Base-by-base conservation (phyloP, 2,329 filamentous ascomycete genomes). In the Neofusicoccum umdonicola region DNA sequence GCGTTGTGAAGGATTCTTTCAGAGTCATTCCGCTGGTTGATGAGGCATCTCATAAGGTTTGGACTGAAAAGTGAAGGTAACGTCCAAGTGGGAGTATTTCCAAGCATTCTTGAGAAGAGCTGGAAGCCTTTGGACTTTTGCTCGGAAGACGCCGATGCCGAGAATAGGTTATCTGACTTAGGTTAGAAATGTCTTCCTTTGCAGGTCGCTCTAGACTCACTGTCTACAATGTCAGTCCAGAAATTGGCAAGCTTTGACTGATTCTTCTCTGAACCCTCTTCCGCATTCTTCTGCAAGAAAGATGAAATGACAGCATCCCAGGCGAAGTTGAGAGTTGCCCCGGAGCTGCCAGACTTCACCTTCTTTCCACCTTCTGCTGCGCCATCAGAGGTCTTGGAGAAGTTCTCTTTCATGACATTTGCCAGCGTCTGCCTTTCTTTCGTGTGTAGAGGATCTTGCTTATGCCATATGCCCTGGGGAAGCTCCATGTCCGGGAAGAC, bases 71-170 rank as follows among this genome's bases (percentile, higher is more conserved):
- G 81, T 8, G 82, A 68, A 76, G 83, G 61, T 80, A 85, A 70
- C 83, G 84, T 64, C 74, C 81, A 68, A 67, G 76, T 68, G 76
- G 85, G 73, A 71, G 80, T 79, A 42, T 79, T 81, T 37, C 82
- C 80, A 3, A 97, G 79, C 70, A 93, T 86, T 72, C 90, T 91
- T 70, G 90, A 88, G 71, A 97, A 92, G 2, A 98, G 85, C 71
- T 93, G 87, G 78, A 98, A 94, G 0, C 95, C 95, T 77, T 92
- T 93, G 72, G 92, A 92, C 77, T 97, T 98, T 64, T 96, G 90
- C 70, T 93, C 92, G 48, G 93, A 88, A 1, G 93, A 96, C 7
- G 93, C 90, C 11, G 85, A 87, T 64, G 89, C 87, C 5, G 91
- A 89, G 74, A 98, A 97, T 3, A 97, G 83, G 8, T 90, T 90